These are phyloP conservation scores for Cystobasidium sp. DNA, from an alignment of 1,284 basidiomycete genomes.

Conservation along the genomic window DNA sequence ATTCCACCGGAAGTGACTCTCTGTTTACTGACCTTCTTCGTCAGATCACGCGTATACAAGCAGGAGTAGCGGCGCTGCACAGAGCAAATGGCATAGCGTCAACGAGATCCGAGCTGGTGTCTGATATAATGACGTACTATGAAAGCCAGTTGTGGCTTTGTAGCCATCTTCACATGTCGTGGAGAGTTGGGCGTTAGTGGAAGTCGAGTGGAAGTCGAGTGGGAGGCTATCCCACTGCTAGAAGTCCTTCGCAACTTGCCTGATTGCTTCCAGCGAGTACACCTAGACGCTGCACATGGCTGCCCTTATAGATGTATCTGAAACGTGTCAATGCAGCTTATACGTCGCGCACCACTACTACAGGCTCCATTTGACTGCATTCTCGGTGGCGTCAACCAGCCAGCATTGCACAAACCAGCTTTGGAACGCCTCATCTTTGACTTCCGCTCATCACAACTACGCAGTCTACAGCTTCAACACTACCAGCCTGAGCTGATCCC, in stretches of 20 bases:
- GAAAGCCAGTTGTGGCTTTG: constrained; percentile 16
- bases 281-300: too few species aligned
- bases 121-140: constrained; percentile 1
- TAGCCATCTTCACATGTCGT: constrained; percentile 9
- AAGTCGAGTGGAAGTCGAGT: neutral
- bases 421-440: neutral
- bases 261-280: too few species aligned
- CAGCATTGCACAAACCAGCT: neutral
- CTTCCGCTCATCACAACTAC: neutral
- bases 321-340: too few species aligned
- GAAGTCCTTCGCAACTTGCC: too few species aligned
- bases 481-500: neutral
- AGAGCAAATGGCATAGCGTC: neutral
- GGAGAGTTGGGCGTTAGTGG: neutral
- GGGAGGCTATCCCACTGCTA: neutral
- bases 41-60: constrained; percentile 42
- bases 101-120: neutral
- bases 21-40: constrained; percentile 37
- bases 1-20: neutral
- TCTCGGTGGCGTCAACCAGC: neutral
- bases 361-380: neutral
- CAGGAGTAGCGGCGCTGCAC: constrained; percentile 37
- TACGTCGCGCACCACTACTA: too few species aligned
- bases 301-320: too few species aligned
- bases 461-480: neutral